Evolutionary conservation across 1,284 basidiomycete genomes (phyloP).

Genomic region (Tranzscheliella williamsii): DNA sequence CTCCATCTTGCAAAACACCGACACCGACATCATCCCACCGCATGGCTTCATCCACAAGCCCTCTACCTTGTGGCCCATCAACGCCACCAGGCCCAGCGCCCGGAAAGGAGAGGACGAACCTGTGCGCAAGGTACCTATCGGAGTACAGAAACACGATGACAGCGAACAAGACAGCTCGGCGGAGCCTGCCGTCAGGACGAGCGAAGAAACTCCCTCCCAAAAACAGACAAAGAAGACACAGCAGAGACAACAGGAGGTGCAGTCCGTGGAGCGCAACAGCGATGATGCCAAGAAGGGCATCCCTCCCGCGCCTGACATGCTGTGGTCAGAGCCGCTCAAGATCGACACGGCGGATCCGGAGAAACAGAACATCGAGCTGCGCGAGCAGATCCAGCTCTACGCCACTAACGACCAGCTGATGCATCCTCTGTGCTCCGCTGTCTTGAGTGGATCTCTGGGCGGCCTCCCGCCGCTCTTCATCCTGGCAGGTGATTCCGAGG

Average conservation of each 20-base stretch:
- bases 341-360: constrained; percentile 16
- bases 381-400: constrained; percentile 81
- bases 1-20: constrained; percentile 80
- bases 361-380: constrained; percentile 32
- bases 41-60: constrained; percentile 60
- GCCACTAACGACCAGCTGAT: constrained; percentile 78
- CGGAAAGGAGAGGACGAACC: constrained; percentile 4
- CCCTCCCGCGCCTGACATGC: constrained; percentile 31
- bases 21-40: constrained; percentile 70
- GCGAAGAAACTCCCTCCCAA: constrained; percentile 2
- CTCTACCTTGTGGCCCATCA: constrained; percentile 56
- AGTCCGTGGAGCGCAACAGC: background rate
- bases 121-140: constrained; percentile 15
- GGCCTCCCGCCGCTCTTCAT: constrained; percentile 85
- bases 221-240: background rate
- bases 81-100: constrained; percentile 8
- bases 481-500: constrained; percentile 83
- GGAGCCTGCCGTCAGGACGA: constrained; percentile 20
- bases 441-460: constrained; percentile 75
- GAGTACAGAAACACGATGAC: constrained; percentile 10
- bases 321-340: constrained; percentile 41
- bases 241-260: background rate
- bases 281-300: constrained; percentile 4
- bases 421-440: constrained; percentile 85
- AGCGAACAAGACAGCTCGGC: background rate